phyloP scores from a whole-genome alignment of 345 rosid species.

The Melaleuca quinquenervia region DNA sequence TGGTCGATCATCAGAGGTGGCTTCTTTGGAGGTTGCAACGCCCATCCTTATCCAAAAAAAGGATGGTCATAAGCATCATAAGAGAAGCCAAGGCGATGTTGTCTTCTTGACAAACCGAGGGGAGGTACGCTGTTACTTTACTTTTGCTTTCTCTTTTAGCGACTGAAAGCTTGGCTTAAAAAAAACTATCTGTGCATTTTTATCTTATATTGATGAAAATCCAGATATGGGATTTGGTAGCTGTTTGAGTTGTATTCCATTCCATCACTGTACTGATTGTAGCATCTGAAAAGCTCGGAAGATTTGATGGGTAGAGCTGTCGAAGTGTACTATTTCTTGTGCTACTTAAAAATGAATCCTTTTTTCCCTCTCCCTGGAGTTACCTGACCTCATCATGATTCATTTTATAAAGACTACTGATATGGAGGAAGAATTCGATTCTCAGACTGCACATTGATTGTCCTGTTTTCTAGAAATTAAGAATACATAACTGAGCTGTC shows the following conservation, averaged over 20 bases:
- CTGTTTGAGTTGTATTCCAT: not conserved
- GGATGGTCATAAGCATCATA: conserved; percentile 77
- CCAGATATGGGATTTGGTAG: not conserved
- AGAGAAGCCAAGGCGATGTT: conserved; percentile 86
- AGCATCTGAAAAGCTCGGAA: not conserved
- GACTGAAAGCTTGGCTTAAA: not conserved
- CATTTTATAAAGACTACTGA: not conserved
- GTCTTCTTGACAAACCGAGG: conserved; percentile 92
- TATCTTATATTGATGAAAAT: not conserved
- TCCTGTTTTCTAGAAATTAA: not conserved
- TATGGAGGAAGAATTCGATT: not conserved
- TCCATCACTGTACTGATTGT: not conserved
- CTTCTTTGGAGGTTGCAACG: conserved; percentile 81
- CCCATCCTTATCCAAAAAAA: conserved; percentile 84
- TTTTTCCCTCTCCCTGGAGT: not conserved
- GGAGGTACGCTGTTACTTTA: conserved; percentile 48
- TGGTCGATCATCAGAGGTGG: conserved; percentile 46
- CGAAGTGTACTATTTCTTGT: not conserved
- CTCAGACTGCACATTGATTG: not conserved
- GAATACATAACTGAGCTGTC: not conserved
- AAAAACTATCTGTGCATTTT: not conserved
- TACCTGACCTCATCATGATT: not conserved
- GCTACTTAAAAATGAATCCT: not conserved
- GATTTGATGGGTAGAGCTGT: not conserved
- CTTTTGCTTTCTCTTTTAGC: not conserved